Conservation (phyloP, 2,329 filamentous ascomycete genomes). For the Orbilia javanica region DNA sequence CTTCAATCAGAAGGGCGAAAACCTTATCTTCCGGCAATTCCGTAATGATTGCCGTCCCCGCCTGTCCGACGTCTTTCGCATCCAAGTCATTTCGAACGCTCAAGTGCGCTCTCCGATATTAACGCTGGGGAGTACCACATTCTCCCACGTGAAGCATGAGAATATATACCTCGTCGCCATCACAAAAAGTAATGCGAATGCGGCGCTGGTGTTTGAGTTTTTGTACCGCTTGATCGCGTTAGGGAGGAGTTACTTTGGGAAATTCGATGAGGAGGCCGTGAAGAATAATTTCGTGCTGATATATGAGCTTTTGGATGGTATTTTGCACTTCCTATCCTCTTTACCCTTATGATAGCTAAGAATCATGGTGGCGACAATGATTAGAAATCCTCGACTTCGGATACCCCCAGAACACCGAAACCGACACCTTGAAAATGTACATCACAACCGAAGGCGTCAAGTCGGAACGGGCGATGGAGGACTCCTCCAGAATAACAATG, state of each 20-base stretch:
- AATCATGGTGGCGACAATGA: background rate
- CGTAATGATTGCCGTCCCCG: constrained; percentile 97
- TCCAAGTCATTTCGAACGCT: constrained; percentile 98
- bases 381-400: constrained; percentile 99
- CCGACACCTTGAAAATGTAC: constrained; percentile 99
- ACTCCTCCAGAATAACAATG: constrained; percentile 95
- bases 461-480: constrained; percentile 84
- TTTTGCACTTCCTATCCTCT: constrained; percentile 4
- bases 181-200: constrained; percentile 99
- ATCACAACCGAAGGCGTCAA: constrained; percentile 99
- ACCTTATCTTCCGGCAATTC: constrained; percentile 98
- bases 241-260: constrained; percentile 96
- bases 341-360: constrained; percentile 7
- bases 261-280: constrained; percentile 98
- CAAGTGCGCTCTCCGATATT: constrained; percentile 97
- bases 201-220: constrained; percentile 97
- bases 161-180: constrained; percentile 98
- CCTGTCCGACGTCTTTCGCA: constrained; percentile 98
- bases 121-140: constrained; percentile 96
- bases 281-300: constrained; percentile 99
- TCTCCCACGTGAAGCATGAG: constrained; percentile 99
- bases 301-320: constrained; percentile 94
- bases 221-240: constrained; percentile 90
- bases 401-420: constrained; percentile 98
- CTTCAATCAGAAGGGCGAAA: constrained; percentile 99